Percentiles rank a stretch among this genome's conserved stretches.
phyloP scores from a whole-genome alignment of 805 yeast species.

The Phaffomyces antillensis region DNA sequence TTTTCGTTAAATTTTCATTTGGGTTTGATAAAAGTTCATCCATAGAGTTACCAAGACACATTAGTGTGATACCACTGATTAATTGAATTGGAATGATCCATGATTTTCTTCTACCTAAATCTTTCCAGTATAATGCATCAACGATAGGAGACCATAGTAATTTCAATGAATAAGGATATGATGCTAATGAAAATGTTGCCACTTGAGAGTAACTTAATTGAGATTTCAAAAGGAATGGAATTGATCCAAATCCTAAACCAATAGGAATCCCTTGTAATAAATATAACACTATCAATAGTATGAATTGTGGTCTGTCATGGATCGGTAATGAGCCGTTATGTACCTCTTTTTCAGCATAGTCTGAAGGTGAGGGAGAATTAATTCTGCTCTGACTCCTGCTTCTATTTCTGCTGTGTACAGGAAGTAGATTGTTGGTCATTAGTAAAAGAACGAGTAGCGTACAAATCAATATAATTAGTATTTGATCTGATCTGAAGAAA shows the following conservation, averaged over 20 bases:
- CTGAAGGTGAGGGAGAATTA: not conserved
- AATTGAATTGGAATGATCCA: constrained; percentile 95
- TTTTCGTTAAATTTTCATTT: constrained; percentile 37
- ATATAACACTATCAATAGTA: constrained; percentile 65
- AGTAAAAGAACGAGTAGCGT: not conserved
- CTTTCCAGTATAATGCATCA: constrained; percentile 68
- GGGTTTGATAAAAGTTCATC: constrained; percentile 46
- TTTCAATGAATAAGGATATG: constrained; percentile 91
- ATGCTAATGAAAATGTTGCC: constrained; percentile 84
- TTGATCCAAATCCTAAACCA: constrained; percentile 89
- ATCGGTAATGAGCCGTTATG: constrained; percentile 20
- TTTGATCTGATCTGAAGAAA: not conserved
- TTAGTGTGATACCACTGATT: constrained; percentile 63
- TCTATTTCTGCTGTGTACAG: constrained; percentile 6
- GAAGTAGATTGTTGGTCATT: constrained; percentile 2
- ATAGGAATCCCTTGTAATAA: constrained; percentile 94
- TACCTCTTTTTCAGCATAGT: constrained; percentile 1
- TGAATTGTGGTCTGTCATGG: constrained; percentile 68
- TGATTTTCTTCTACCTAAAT: constrained; percentile 74
- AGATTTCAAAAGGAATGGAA: constrained; percentile 83
- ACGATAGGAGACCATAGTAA: constrained; percentile 94
- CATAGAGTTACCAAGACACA: constrained; percentile 54
- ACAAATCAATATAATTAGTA: not conserved
- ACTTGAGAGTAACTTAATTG: constrained; percentile 81
- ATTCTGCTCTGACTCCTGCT: constrained; percentile 2